Conservation (phyloP, 305 asterid species). For the Nicotiana rustica region DNA sequence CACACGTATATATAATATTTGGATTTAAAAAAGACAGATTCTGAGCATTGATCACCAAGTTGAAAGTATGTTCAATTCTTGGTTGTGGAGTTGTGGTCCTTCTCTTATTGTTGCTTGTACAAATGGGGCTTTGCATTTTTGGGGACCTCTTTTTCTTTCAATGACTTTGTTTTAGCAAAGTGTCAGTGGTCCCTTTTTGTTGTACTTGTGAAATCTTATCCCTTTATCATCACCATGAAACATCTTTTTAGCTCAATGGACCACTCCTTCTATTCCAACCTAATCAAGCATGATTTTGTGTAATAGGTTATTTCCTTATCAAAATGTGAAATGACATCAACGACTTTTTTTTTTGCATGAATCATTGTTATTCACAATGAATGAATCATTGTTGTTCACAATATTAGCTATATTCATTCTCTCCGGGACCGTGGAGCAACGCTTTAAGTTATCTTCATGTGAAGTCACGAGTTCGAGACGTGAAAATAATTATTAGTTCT, state of each 20-base stretch:
- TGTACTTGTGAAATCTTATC: conserved; percentile 38
- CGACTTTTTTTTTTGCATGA: neutral
- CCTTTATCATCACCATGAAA: conserved; percentile 30
- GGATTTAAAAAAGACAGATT: neutral
- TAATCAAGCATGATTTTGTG: conserved; percentile 26
- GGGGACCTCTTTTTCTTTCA: conserved; percentile 32
- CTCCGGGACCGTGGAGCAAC: neutral
- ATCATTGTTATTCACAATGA: neutral
- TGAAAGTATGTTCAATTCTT: neutral
- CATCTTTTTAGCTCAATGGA: conserved; percentile 17
- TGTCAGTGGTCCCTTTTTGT: conserved; percentile 32
- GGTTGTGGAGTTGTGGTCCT: conserved; percentile 22
- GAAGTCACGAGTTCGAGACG: too few species aligned
- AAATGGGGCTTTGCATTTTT: conserved; percentile 27
- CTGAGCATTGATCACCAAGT: neutral
- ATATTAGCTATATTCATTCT: conserved; percentile 6
- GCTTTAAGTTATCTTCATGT: too few species aligned
- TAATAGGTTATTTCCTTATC: conserved; percentile 24
- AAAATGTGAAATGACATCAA: conserved; percentile 4
- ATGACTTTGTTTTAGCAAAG: conserved; percentile 31
- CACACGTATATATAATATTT: too few species aligned
- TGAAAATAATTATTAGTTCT: too few species aligned
- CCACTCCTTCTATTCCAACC: neutral
- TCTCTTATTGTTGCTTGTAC: conserved; percentile 25
- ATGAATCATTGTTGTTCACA: neutral